Evolutionary conservation across 2,329 filamentous ascomycete genomes (phyloP), one percentile per base, ranked within the genome.

Genomic region (Arthrobotrys sinensis): DNA sequence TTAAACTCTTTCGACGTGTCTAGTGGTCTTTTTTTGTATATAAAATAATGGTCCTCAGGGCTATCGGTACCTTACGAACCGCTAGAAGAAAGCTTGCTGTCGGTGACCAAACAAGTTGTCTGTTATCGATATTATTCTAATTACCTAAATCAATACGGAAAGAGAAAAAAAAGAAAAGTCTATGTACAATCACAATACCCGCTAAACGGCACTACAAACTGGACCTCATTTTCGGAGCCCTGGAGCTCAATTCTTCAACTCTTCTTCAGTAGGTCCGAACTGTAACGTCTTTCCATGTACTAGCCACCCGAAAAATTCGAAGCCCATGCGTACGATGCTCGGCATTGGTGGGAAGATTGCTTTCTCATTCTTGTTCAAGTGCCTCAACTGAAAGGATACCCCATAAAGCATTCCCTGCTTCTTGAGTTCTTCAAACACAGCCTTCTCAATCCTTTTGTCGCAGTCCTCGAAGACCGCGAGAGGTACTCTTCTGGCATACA

Each of bases 261-360:
- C 75, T 28, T 72, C 67, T 14, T 72, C 75, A 16, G 50, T 72
- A 7, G 75, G 75, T 14, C 67, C 75, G 14, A 68, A 52, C 32
- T 69, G 52, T 6, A 79, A 66, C 21, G 24, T 50, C 65, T 79
- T 79, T 36, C 67, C 64, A 19, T 80, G 78, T 16, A 3, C 50
- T 40, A 79, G 34, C 57, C 70, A 75, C 11, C 76, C 79, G 11
- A 80, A 19, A 34, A 75, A 77, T 5, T 46, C 62, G 28, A 80
- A 53, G 7, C 55, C 38, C 11, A 52, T 21, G 32, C 78, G 72
- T 28, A 80, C 68, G 19, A 77, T 19, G 3, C 19, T 36, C 10
- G 79, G 79, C 53, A 76, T 72, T 24, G 76, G 76, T 40, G 79
- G 79, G 34, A 70, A 79, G 16, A 80, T 57, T 43, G 48, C 76